These are phyloP conservation scores for Candida xyloterini DNA, from an alignment of 805 yeast species.

Conservation along the genomic window DNA sequence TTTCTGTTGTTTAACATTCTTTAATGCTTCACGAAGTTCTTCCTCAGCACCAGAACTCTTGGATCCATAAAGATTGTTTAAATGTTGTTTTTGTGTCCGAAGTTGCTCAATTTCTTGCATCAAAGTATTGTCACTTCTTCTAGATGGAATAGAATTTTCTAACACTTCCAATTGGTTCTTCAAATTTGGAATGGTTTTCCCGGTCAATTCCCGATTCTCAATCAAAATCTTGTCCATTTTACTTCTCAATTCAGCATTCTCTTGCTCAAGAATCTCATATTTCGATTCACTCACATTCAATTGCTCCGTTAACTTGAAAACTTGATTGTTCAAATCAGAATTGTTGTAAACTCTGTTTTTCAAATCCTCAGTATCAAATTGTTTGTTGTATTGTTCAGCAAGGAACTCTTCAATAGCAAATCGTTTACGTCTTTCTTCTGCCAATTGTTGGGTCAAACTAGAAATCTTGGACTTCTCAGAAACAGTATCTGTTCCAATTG, in stretches of 20 bases:
- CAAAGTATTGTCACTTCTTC: constrained; percentile 5
- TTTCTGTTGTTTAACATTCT: constrained; percentile 26
- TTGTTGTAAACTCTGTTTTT: constrained; percentile 56
- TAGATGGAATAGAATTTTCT: constrained; percentile 18
- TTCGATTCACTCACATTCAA: constrained; percentile 46
- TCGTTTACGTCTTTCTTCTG: constrained; percentile 62
- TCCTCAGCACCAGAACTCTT: constrained; percentile 23
- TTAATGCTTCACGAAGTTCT: constrained; percentile 31
- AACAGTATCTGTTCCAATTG: constrained; percentile 31
- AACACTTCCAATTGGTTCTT: constrained; percentile 40
- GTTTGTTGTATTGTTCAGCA: constrained; percentile 43
- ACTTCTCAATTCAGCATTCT: constrained; percentile 36
- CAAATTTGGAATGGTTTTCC: constrained; percentile 44
- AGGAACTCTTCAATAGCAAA: constrained; percentile 72
- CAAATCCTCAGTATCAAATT: constrained; percentile 43
- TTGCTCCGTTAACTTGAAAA: constrained; percentile 46
- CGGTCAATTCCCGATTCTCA: constrained; percentile 42
- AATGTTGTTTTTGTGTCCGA: constrained; percentile 30
- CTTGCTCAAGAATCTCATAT: constrained; percentile 37
- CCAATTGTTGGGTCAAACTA: constrained; percentile 53
- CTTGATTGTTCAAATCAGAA: constrained; percentile 46
- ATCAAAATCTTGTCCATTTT: constrained; percentile 39
- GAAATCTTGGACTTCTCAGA: constrained; percentile 44
- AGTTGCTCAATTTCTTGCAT: constrained; percentile 29
- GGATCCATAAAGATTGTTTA: constrained; percentile 33